Percentiles rank a stretch among this genome's conserved stretches.
Evolutionary conservation across 352 stramenopile species (phyloP).

Genomic region (Phytophthora melonis): DNA sequence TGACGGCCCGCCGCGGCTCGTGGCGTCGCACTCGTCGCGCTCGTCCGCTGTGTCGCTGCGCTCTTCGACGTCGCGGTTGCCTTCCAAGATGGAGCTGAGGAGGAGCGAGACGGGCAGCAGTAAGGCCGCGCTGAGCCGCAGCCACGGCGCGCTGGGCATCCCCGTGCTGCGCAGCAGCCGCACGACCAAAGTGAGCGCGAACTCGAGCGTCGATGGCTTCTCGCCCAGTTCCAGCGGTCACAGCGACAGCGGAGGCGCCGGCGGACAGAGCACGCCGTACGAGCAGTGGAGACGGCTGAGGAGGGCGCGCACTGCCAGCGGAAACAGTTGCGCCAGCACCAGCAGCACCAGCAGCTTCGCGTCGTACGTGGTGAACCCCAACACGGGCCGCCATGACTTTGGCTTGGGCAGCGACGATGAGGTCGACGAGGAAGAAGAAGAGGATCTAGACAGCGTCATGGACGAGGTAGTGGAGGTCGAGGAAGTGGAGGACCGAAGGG

Average conservation of each 20-base stretch:
- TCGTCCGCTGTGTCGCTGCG: constrained; percentile 15
- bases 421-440: constrained; percentile 28
- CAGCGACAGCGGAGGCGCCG: constrained; percentile 5
- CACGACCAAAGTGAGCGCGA: constrained; percentile 35
- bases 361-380: constrained; percentile 56
- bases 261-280: constrained; percentile 35
- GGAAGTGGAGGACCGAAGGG: constrained; percentile 14
- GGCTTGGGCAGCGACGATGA: constrained; percentile 49
- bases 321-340: constrained; percentile 73
- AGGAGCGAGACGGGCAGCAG: constrained; percentile 16
- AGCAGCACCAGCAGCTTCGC: constrained; percentile 63
- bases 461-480: constrained; percentile 27
- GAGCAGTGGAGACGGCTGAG: constrained; percentile 53
- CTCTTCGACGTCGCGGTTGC: constrained; percentile 29
- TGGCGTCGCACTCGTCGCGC: constrained; percentile 16
- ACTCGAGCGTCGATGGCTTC: constrained; percentile 19
- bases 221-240: constrained; percentile 26
- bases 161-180: constrained; percentile 61
- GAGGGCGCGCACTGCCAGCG: constrained; percentile 64
- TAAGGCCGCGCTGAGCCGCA: constrained; percentile 26
- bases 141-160: constrained; percentile 37
- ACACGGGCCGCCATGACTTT: constrained; percentile 52
- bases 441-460: constrained; percentile 23
- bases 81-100: constrained; percentile 33
- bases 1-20: constrained; percentile 27